Percentiles rank a stretch among this genome's conserved stretches.
Evolutionary conservation across 164 flowering plant species (phyloP).

Genomic region (Vitis vinifera): ASM3070453v1 NC_081817.1:7838501-7839000

Average conservation of each 20-base stretch:
- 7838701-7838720: background rate
- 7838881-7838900: slow-evolving; percentile 68
- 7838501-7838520: too few species aligned
- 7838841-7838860: slow-evolving; percentile 83
- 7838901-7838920: background rate
- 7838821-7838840: slow-evolving; percentile 55
- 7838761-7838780: background rate
- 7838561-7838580: background rate
- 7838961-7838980: slow-evolving; percentile 8
- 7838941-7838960: slow-evolving; percentile 1
- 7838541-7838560: background rate
- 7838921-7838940: background rate
- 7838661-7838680: background rate
- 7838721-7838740: background rate
- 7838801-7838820: slow-evolving; percentile 82
- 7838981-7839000: slow-evolving; percentile 75
- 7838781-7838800: slow-evolving; percentile 17
- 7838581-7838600: background rate
- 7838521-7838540: too few species aligned
- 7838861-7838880: slow-evolving; percentile 81
- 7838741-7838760: background rate
- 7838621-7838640: too few species aligned
- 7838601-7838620: too few species aligned
- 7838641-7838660: too few species aligned
- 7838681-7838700: background rate